Base-by-base conservation (phyloP, 1,284 basidiomycete species). In the Ceratobasidium theobromae region DNA sequence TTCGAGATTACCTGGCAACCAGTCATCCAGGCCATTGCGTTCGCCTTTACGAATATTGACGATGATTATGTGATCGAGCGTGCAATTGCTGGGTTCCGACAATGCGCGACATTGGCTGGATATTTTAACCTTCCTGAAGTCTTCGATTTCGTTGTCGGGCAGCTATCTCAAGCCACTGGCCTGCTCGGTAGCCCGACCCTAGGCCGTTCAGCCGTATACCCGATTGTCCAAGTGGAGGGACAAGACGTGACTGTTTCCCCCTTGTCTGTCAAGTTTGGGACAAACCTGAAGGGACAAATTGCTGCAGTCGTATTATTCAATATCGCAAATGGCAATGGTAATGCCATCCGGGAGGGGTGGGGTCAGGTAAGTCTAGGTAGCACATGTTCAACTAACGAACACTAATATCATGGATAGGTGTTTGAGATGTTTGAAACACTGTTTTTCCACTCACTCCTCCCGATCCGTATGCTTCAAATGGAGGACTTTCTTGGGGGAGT, bases 381-480 rank as follows among this genome's bases (percentile, higher is more conserved):
- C 43, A 18, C 40, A 21, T 49, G 23, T 35, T 68, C 54, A 66
- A 27, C 25, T 12, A 57, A 51, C 16, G 35, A 27, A 8, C 8
- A 38, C 35, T 25, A 40, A 16, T 48, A 12, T 23, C 12, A 23
- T 49, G 11, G 3, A 53, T 74, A 94, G 87, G 93, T 99, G 67
- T 98, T 99, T 72, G 95, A 98, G 76, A 98, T 99, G 86, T 95
- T 98, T 78, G 91, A 96, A 74, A 98, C 95, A 35, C 80, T 99
- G 25, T 99, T 99, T 78, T 78, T 96, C 46, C 91, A 98, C 75
- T 95, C 94, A 2, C 82, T 99, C 28, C 80, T 99, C 23, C 95
- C 95, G 0, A 84, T 81, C 3, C 82, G 86, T 58, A 91, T 99
- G 87, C 80, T 95, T n/a, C 89, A 93, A 74, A 95, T 98, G 91